Evolutionary conservation across 163 green algal genomes (phyloP).

Genomic region (Trebouxia gelatinosa): DNA sequence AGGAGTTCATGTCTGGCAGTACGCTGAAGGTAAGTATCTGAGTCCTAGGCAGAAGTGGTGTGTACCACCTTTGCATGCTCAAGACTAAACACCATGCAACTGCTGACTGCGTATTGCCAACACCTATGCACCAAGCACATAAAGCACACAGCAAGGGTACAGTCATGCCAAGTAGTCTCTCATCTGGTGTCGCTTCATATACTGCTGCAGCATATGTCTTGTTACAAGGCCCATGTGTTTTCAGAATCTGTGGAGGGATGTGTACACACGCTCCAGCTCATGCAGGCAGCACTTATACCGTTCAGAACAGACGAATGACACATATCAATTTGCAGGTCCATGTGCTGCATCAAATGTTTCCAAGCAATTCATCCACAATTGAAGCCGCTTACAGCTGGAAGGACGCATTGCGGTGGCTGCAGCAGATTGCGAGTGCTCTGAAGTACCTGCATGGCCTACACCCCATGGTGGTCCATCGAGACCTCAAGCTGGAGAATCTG

Average conservation of each 20-base stretch:
- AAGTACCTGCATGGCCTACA: constrained; percentile 51
- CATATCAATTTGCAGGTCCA: neutral
- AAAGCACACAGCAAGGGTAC: no score
- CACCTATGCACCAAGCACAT: neutral
- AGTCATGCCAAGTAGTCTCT: neutral
- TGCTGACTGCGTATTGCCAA: neutral
- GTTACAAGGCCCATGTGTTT: no score
- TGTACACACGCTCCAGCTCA: no score
- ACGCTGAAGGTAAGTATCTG: constrained; percentile 36
- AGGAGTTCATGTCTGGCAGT: constrained; percentile 44
- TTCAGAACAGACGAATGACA: neutral
- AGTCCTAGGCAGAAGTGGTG: no score
- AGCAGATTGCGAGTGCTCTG: constrained; percentile 47
- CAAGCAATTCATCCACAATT: neutral
- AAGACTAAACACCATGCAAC: neutral
- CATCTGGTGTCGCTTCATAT: neutral
- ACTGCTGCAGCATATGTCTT: neutral
- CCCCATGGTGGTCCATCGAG: constrained; percentile 57
- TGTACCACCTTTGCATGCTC: neutral
- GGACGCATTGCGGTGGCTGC: constrained; percentile 53
- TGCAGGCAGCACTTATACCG: neutral
- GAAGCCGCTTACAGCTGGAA: constrained; percentile 38
- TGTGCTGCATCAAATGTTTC: constrained; percentile 30
- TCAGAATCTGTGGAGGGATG: no score
- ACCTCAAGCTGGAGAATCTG: constrained; percentile 65